Evolutionary conservation across 129 eudicot genomes (phyloP).

Genomic region (Ambrosia artemisiifolia): DNA sequence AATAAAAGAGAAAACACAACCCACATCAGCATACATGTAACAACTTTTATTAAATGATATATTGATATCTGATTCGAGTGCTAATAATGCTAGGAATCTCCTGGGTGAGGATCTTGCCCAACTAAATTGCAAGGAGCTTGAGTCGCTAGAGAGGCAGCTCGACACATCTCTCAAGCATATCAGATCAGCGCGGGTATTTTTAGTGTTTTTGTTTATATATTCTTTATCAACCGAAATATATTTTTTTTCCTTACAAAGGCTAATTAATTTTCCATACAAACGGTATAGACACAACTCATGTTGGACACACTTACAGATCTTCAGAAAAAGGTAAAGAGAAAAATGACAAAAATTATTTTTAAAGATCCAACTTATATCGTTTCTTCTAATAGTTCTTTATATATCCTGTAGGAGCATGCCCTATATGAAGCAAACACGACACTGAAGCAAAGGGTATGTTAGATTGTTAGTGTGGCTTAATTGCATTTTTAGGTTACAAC

Average conservation of each 20-base stretch:
- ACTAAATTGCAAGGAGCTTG: conserved; percentile 93
- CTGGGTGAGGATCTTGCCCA: conserved; percentile 98
- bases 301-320: conserved; percentile 90
- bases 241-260: neutral
- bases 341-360: neutral
- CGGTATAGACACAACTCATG: conserved; percentile 80
- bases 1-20: neutral
- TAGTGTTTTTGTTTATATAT: neutral
- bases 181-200: conserved; percentile 78
- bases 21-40: neutral
- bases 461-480: neutral
- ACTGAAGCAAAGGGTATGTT: conserved; percentile 77
- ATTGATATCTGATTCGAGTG: neutral
- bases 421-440: conserved; percentile 81
- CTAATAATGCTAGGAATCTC: conserved; percentile 56
- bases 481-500: neutral
- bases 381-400: neutral
- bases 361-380: neutral
- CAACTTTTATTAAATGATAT: neutral
- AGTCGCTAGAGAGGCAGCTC: conserved; percentile 86
- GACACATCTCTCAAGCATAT: conserved; percentile 86
- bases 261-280: neutral
- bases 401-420: conserved; percentile 57
- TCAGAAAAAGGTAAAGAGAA: conserved; percentile 58
- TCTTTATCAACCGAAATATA: neutral